Evolutionary conservation across 106 monocot genomes (phyloP).

Genomic region (Apostasia shenzhenica): DNA sequence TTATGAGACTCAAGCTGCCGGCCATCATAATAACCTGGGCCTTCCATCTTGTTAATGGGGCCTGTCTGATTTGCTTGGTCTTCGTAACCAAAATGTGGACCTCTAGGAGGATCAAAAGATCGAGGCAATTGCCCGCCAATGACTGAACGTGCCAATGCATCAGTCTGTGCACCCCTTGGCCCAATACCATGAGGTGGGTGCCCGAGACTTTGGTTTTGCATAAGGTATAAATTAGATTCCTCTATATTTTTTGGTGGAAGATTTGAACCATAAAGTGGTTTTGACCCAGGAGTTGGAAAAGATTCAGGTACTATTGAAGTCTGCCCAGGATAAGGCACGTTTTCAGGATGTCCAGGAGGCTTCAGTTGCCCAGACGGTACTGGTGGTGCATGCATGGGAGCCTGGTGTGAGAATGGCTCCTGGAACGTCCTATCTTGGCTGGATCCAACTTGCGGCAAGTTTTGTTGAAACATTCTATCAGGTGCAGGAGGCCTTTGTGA

Average conservation of each 20-base stretch:
- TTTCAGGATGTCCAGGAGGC: constrained; percentile 30
- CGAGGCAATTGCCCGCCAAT: constrained; percentile 26
- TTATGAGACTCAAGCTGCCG: constrained; percentile 21
- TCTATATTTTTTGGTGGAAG: constrained; percentile 3
- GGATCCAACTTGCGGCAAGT: constrained; percentile 18
- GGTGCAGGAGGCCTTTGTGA: constrained; percentile 36
- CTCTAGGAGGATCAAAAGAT: constrained; percentile 16
- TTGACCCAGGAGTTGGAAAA: constrained; percentile 4
- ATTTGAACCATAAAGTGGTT: constrained; percentile 11
- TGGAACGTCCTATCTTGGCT: constrained; percentile 30
- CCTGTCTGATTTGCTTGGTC: constrained; percentile 8
- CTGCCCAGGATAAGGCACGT: constrained; percentile 18
- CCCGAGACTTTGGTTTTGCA: constrained; percentile 12
- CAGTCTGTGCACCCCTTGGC: constrained; percentile 15
- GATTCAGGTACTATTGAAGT: constrained; percentile 4
- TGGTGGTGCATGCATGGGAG: constrained; percentile 25
- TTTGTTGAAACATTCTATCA: constrained; percentile 26
- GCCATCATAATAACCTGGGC: constrained; percentile 23
- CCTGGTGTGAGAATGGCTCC: constrained; percentile 11
- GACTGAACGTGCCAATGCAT: constrained; percentile 12
- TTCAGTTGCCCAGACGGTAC: constrained; percentile 25
- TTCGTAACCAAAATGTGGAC: constrained; percentile 26
- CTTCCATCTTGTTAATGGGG: constrained; percentile 17
- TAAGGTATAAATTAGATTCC: constrained; percentile 1
- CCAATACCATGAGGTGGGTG: constrained; percentile 17